These are phyloP conservation scores for Quercus cerris DNA, from an alignment of 306 rosid species.

Conservation along the genomic window DNA sequence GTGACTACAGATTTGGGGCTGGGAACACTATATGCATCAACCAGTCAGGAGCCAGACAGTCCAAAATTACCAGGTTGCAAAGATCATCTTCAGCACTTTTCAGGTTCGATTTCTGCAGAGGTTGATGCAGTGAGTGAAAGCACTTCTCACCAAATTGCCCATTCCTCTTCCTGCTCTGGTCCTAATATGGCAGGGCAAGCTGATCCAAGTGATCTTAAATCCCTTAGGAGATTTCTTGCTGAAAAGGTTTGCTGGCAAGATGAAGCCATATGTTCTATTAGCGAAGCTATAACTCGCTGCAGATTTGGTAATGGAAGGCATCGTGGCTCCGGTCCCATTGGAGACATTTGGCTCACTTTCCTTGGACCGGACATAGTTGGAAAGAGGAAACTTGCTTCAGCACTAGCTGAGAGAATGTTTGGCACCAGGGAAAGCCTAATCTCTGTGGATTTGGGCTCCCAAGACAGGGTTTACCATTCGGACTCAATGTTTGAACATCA, in stretches of 20 bases:
- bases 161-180: constrained; percentile 42
- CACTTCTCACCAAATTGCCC: constrained; percentile 31
- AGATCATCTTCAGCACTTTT: constrained; percentile 32
- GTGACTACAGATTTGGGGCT: constrained; percentile 94
- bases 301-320: constrained; percentile 49
- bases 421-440: constrained; percentile 55
- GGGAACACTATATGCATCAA: constrained; percentile 66
- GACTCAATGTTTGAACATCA: constrained; percentile 43
- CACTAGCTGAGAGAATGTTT: constrained; percentile 63
- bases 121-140: constrained; percentile 38
- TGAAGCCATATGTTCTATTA: constrained; percentile 62
- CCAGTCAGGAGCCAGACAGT: constrained; percentile 40
- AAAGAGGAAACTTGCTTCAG: constrained; percentile 64
- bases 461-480: constrained; percentile 28
- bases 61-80: constrained; percentile 39
- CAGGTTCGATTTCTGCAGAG: constrained; percentile 58
- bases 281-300: constrained; percentile 44
- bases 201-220: constrained; percentile 64
- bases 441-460: constrained; percentile 56
- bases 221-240: constrained; percentile 41
- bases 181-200: constrained; percentile 34
- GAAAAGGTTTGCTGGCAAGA: constrained; percentile 80
- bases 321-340: constrained; percentile 41
- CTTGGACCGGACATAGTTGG: constrained; percentile 83
- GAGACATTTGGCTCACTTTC: constrained; percentile 77